phyloP scores from a whole-genome alignment of 75 land plant genomes.

The Pseudotsuga menziesii region DNA sequence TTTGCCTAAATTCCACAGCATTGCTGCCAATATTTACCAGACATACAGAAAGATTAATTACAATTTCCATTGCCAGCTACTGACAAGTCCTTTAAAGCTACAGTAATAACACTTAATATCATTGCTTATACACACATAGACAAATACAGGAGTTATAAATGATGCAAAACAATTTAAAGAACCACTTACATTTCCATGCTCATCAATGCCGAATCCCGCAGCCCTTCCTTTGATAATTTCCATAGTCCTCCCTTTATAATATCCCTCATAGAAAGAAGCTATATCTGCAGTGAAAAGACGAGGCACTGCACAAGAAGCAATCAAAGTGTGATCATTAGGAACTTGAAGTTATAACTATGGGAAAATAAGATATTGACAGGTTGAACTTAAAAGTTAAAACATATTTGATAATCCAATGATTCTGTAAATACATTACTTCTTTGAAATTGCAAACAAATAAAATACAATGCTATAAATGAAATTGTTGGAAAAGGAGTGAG shows the following conservation, averaged over 20 bases:
- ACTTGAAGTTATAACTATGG: background rate
- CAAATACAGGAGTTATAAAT: background rate
- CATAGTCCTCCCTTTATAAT: conserved; percentile 76
- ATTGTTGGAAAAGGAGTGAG: too few relatives aligned
- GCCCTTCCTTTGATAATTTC: conserved; percentile 85
- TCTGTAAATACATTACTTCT: too few relatives aligned
- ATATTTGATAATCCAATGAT: too few relatives aligned
- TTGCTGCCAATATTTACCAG: background rate
- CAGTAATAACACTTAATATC: too few relatives aligned
- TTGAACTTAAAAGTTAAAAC: background rate
- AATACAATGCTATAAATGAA: too few relatives aligned
- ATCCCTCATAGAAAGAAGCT: conserved; percentile 96
- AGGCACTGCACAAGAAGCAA: conserved; percentile 65
- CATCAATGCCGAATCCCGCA: conserved; percentile 72
- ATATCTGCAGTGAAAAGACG: conserved; percentile 85
- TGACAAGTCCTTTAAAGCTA: background rate
- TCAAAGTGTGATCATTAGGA: background rate
- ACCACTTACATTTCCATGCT: conserved; percentile 63
- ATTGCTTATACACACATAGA: too few relatives aligned
- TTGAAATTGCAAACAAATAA: too few relatives aligned
- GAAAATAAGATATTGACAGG: background rate
- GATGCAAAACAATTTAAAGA: background rate
- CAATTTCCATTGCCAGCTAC: background rate
- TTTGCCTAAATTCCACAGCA: background rate
- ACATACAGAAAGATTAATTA: background rate